Conservation (phyloP, 2,329 filamentous ascomycete species). For the Verticillium isaacii region DNA sequence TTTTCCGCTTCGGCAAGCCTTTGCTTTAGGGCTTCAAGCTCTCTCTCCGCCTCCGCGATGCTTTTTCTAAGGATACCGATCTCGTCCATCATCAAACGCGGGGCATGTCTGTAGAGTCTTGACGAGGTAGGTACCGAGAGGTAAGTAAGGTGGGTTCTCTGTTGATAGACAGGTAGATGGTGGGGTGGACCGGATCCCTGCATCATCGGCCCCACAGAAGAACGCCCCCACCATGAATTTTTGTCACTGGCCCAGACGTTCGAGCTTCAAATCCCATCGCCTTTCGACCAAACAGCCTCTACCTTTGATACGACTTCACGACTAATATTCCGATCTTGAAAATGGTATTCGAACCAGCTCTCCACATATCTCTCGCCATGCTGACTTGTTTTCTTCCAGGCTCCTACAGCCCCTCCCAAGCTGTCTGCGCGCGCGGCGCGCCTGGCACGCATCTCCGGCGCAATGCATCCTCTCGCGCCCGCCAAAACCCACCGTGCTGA, state of each 20-base stretch:
- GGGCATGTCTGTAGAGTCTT: not conserved
- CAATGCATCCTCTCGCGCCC: constrained; percentile 45
- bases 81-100: constrained; percentile 26
- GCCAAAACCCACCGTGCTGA: constrained; percentile 47
- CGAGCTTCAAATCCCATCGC: not conserved
- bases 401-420: constrained; percentile 38
- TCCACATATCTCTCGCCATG: not conserved
- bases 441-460: constrained; percentile 42
- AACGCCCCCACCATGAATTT: constrained; percentile 2
- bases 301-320: not conserved
- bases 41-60: constrained; percentile 42
- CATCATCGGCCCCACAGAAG: not conserved
- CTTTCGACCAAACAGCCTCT: not conserved
- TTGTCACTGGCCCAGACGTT: not conserved
- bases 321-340: not conserved
- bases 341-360: not conserved
- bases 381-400: constrained; percentile 5
- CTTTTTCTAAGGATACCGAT: constrained; percentile 37
- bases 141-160: no score
- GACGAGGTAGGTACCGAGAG: not conserved
- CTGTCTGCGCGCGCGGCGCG: constrained; percentile 55
- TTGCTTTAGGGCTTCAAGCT: constrained; percentile 39
- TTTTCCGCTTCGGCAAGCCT: constrained; percentile 39
- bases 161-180: not conserved
- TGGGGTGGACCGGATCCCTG: not conserved